Base-by-base conservation (phyloP, 2,329 filamentous ascomycete species). In the Phyllosticta citrichinensis region DNA sequence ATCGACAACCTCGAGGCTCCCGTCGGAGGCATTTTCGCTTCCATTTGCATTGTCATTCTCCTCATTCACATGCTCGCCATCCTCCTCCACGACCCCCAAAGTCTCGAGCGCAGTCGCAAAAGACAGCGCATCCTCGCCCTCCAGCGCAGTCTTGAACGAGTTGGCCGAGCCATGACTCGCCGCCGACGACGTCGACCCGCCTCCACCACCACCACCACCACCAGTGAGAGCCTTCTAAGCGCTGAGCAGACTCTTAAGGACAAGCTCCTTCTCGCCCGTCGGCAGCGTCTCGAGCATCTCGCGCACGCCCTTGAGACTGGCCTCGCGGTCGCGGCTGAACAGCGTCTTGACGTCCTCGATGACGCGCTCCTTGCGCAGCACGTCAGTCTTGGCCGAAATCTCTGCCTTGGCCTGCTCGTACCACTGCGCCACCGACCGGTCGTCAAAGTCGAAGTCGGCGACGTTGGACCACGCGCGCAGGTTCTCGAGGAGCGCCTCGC, bases 361-460 rank as follows among this genome's bases (percentile, higher is more conserved):
- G 27, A 88, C 81, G 52, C 84, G 82, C 63, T 96, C 89, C 5
- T 83, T 82, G 83, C 91, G 94, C 70, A 97, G 80, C 12, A 80
- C 77, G 74, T 97, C 91, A 27, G 97, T 85, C 83, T 94, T 96
- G 64, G 87, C 83, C 64, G 88, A 83, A 57, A 99, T 85, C 51
- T 79, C 78, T 80, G 93, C 90, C 71, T 90, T 83, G 79, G 97
- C 94, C 78, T 93, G 87, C 81, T 99, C 94, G 73, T 97, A 97
- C 94, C 94, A 99, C 68, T 87, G 83, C 3, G 92, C 90, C 27
- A 97, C 94, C 66, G 86, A 87, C 68, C 84, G 84, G 74, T 99
- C 94, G 64, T 90, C 85, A 62, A 81, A 82, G 60, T 88, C 84
- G 74, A 96, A 96, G 67, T 89, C 83, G 52, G 85, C 77, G 62